Evolutionary conservation across 2,329 filamentous ascomycete species (phyloP).

Genomic region (Sporothrix luriei): DNA sequence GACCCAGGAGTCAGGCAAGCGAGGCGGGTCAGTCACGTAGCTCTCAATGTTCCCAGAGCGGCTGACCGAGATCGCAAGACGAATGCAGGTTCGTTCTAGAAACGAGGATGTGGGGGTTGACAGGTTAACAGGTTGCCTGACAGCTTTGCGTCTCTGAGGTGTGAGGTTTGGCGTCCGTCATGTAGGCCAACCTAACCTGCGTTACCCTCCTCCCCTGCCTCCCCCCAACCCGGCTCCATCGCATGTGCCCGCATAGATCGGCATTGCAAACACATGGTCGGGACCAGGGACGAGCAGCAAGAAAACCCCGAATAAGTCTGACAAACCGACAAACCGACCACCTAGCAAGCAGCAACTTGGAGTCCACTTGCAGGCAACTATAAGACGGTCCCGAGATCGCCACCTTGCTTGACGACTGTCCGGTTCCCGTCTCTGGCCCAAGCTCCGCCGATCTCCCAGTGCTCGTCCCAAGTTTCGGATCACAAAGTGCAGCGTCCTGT

Average conservation of each 20-base stretch:
- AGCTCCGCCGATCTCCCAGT: constrained; percentile 25
- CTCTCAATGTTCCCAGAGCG: background rate
- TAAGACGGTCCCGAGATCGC: constrained; percentile 13
- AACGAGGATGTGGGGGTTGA: background rate
- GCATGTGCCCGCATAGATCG: constrained; percentile 13
- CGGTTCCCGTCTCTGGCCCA: constrained; percentile 10
- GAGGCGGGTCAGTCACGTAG: background rate
- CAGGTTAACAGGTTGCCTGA: background rate
- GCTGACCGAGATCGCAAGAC: constrained; percentile 19
- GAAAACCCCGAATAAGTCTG: background rate
- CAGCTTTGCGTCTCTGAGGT: too few relatives aligned
- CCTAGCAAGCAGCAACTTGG: background rate
- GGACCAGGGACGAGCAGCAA: background rate
- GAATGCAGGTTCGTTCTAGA: background rate
- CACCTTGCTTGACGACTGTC: background rate
- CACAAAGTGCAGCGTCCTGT: background rate
- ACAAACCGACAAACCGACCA: background rate
- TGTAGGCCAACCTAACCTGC: background rate
- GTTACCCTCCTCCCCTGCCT: too few relatives aligned
- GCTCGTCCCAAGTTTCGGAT: constrained; percentile 2
- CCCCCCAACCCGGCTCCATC: background rate
- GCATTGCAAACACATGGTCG: background rate
- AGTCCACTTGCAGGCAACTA: constrained; percentile 11
- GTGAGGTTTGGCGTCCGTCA: background rate
- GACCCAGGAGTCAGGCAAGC: background rate